These are phyloP conservation scores for Barnettozyma pratensis DNA, from an alignment of 805 yeast species.

Conservation along the genomic window DNA sequence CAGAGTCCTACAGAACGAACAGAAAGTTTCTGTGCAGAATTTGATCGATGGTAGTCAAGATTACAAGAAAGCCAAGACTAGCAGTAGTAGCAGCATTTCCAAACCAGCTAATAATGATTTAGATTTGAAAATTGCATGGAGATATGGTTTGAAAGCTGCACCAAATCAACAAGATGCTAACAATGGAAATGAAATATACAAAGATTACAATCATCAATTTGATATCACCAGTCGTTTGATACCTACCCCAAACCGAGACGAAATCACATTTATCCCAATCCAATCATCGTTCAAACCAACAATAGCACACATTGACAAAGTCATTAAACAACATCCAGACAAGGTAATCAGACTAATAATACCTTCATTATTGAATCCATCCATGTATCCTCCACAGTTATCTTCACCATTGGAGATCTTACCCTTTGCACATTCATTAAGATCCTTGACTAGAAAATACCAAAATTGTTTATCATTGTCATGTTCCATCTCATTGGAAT, in stretches of 20 bases:
- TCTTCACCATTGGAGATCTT: conserved; percentile 44
- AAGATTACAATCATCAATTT: conserved; percentile 59
- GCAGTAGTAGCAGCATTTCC: neutral
- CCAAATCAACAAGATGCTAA: conserved; percentile 20
- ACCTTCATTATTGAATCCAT: conserved; percentile 80
- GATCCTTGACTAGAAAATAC: conserved; percentile 45
- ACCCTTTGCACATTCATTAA: conserved; percentile 57
- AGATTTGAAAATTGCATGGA: conserved; percentile 89
- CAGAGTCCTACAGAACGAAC: conserved; percentile 49
- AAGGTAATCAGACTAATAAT: conserved; percentile 60
- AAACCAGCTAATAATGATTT: conserved; percentile 12
- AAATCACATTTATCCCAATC: conserved; percentile 51
- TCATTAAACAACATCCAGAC: conserved; percentile 37
- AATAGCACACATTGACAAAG: conserved; percentile 37
- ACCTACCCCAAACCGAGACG: conserved; percentile 62
- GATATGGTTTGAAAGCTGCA: conserved; percentile 59
- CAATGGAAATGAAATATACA: conserved; percentile 33
- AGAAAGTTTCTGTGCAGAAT: conserved; percentile 65
- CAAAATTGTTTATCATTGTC: conserved; percentile 43
- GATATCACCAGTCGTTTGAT: conserved; percentile 68
- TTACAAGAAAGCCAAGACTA: conserved; percentile 6
- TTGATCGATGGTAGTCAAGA: conserved; percentile 34
- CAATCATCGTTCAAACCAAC: conserved; percentile 25
- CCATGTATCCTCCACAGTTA: conserved; percentile 51
- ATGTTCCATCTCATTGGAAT: conserved; percentile 56